Conservation (phyloP, 164 flowering plant species). For the Chimonanthus praecox region DNA sequence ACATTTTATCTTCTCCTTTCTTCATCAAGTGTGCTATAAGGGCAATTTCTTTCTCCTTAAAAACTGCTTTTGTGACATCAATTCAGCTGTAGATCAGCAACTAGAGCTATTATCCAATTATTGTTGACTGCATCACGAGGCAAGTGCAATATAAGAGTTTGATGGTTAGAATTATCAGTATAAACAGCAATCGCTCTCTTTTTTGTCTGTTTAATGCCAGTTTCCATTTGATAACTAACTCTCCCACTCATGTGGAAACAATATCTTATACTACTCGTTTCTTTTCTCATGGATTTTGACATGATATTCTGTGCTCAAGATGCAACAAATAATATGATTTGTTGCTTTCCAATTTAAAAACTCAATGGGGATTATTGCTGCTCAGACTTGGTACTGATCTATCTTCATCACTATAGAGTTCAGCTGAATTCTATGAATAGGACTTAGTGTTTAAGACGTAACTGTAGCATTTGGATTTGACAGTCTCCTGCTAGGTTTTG, state of each 20-base stretch:
- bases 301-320: neutral
- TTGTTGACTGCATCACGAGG: neutral
- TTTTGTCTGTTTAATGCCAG: too few species aligned
- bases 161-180: neutral
- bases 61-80: neutral
- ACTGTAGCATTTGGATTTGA: neutral
- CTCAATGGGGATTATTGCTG: neutral
- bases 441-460: neutral
- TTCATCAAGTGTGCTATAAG: neutral
- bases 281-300: too few species aligned
- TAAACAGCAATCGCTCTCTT: neutral
- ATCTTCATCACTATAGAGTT: neutral
- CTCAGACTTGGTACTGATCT: neutral
- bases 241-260: too few species aligned
- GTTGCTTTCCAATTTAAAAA: neutral
- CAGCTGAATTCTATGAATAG: neutral
- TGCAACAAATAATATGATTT: too few species aligned
- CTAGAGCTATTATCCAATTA: neutral
- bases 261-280: too few species aligned
- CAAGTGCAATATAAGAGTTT: neutral
- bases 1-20: neutral
- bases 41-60: neutral
- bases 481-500: neutral
- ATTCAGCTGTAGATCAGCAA: neutral
- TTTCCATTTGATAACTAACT: too few species aligned